Evolutionary conservation across 768 basidiomycete species (phyloP).

Genomic region (Pulveroboletus sp.): DNA sequence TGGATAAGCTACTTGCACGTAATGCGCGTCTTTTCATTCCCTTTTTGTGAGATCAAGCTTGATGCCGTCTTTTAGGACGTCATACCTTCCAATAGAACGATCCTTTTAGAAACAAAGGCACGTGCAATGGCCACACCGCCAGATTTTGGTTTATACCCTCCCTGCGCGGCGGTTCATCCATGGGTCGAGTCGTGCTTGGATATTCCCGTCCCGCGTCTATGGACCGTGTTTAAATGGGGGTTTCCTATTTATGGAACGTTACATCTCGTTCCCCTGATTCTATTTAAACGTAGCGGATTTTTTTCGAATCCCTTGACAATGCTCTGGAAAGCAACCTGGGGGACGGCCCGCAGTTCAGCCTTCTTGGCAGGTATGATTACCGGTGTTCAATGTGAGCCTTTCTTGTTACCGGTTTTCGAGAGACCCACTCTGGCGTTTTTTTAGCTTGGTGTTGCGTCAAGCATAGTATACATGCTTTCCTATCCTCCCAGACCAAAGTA

Average conservation of each 20-base stretch:
- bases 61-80: conserved; percentile 44
- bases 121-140: conserved; percentile 30
- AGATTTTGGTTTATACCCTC: conserved; percentile 53
- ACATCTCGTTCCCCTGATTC: conserved; percentile 82
- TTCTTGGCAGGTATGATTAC: conserved; percentile 84
- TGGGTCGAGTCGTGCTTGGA: conserved; percentile 49
- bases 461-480: conserved; percentile 50
- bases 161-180: conserved; percentile 81
- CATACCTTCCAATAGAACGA: conserved; percentile 47
- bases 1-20: conserved; percentile 53
- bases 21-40: conserved; percentile 35
- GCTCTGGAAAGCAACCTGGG: conserved; percentile 60
- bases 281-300: conserved; percentile 76
- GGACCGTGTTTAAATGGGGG: conserved; percentile 82
- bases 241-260: conserved; percentile 83
- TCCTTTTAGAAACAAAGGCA: conserved; percentile 44
- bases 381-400: conserved; percentile 71
- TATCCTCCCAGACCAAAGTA: conserved; percentile 37
- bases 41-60: background rate
- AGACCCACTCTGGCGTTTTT: background rate
- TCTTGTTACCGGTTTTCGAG: background rate
- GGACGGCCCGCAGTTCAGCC: conserved; percentile 79
- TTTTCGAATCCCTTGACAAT: conserved; percentile 63
- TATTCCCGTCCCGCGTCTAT: conserved; percentile 57
- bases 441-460: conserved; percentile 67